Conservation (phyloP, 1,284 basidiomycete species). For the Coriolopsis trogii region DNA sequence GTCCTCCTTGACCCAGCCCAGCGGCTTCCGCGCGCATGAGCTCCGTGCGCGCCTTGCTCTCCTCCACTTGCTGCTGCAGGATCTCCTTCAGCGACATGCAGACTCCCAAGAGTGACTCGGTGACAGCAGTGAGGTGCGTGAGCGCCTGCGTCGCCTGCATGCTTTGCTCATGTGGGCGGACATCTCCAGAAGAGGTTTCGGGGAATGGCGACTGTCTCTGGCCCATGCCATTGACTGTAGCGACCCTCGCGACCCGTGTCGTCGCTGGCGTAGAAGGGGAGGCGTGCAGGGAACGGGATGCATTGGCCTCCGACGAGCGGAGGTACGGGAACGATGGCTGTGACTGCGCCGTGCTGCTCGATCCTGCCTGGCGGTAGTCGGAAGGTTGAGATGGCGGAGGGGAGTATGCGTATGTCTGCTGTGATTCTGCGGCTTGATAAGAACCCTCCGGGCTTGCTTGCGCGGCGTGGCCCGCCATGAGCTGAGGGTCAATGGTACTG, state of each 20-base stretch:
- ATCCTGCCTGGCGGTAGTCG: slow-evolving; percentile 7
- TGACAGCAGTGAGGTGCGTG: slow-evolving; percentile 49
- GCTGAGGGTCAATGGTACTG: slow-evolving; percentile 23
- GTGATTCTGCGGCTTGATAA: too few species aligned
- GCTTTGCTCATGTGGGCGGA: slow-evolving; percentile 4
- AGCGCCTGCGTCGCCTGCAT: slow-evolving; percentile 38
- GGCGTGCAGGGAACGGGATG: neutral
- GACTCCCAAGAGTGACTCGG: slow-evolving; percentile 57
- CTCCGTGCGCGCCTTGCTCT: slow-evolving; percentile 61
- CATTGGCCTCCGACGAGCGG: slow-evolving; percentile 7
- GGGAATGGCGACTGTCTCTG: slow-evolving; percentile 1
- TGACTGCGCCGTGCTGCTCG: neutral
- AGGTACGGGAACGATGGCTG: slow-evolving; percentile 12
- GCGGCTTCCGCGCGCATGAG: slow-evolving; percentile 47
- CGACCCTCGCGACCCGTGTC: neutral
- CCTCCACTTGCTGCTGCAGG: slow-evolving; percentile 60
- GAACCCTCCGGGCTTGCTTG: too few species aligned
- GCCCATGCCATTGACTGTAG: neutral
- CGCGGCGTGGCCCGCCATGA: too few species aligned
- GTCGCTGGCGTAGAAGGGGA: neutral
- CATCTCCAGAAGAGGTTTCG: neutral
- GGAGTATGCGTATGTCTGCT: slow-evolving; percentile 10
- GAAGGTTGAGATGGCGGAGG: slow-evolving; percentile 4
- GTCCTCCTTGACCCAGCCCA: slow-evolving; percentile 30
- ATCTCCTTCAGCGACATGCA: slow-evolving; percentile 64